Evolutionary conservation across 768 basidiomycete genomes (phyloP), one percentile per base, ranked within the genome.

Genomic region (Trametopsis cervina): DNA sequence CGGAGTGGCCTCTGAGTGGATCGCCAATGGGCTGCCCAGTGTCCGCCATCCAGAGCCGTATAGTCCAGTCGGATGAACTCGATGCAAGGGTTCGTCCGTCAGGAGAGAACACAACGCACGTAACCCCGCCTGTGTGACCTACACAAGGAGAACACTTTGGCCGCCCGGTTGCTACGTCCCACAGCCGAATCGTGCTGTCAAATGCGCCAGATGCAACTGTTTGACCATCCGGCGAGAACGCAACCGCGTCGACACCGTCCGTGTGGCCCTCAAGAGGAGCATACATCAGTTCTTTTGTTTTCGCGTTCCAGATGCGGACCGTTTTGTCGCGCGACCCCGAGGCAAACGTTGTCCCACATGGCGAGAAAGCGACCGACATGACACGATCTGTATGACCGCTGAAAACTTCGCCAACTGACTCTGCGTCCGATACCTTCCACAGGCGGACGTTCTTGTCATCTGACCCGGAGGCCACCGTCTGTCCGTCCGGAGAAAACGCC

Each of bases 251-350:
- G 6, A 63, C 54, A 0, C 46, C 40, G 9, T 51, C 48, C 13
- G 20, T 42, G 47, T 64, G 59, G 38, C 57, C 63, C 26, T 41
- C 41, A 13, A 61, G 20, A 40, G 38, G 35, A 21, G 44, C 46
- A 11, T 54, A 48, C 25, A 52, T 48, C 64, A 88, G 75, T 63
- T 89, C 89, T 4, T 94, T 92, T 38, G 80, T 82, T 51, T 81
- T 74, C 0, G 81, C 80, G 53, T 78, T 85, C 96, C 96, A 99
- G 20, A 97, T 61, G 11, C 95, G 80, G 40, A 95, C 76, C 0
- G 85, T 85, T 56, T 85, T 81, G 65, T 98, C 96, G 96, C 96
- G 98, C 2, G 91, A 95, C 5, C 82, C 87, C 55, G 89, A 94
- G 6, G 85, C 91, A 29, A 98, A n/a, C n/a, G n/a, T n/a, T n/a